Base-by-base conservation (phyloP, 345 rosid genomes). In the Cardamine occulta region DNA sequence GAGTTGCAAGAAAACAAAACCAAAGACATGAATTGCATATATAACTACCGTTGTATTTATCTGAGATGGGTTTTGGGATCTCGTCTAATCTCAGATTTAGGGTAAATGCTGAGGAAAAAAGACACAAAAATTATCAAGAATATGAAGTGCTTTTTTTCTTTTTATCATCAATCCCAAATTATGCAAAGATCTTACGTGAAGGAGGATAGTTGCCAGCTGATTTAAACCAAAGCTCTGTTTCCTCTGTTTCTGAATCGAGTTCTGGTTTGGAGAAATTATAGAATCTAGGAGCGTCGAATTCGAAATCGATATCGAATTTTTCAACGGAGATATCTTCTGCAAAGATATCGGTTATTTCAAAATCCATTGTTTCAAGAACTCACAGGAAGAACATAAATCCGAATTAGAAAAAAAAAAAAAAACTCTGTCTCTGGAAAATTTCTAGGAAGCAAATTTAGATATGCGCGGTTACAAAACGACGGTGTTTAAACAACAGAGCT, bases 201-300 rank as follows among this genome's bases (percentile, higher is more conserved):
- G 96, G 93, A 40, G 89, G 88, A 79, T 80, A 84, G 42, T 80
- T 75, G 68, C 81, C 84, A 18, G 93, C 85, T 24, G 53, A 80
- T 34, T 81, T 77, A 71, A 94, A 88, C 98, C 98, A 94, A 5
- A 63, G 74, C 63, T 91, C 83, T 18, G 87, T 82, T 57, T 86
- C 85, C 39, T 53, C 60, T 47, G 74, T 79, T 68, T 94, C 86
- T 35, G 32, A 80, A 21, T 62, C 62, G 4, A 79, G 81, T 72
- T 91, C 93, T 1, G 53, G 80, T n/a, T 72, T 67, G 52, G 71
- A 58, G 79, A 94, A 94, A 80, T 94, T 91, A 40, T 66, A 86
- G 76, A 61, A 86, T 14, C 68, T 74, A 48, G 93, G 87, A 1
- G 97, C 97, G 26, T 91, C 97, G 45, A 84, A 95, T 83, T 95